A percentile compares a stretch with the other conserved stretches of the same genome.
Conservation (phyloP, 2,329 filamentous ascomycete genomes). For the Sporothrix brunneoviolacea region DNA sequence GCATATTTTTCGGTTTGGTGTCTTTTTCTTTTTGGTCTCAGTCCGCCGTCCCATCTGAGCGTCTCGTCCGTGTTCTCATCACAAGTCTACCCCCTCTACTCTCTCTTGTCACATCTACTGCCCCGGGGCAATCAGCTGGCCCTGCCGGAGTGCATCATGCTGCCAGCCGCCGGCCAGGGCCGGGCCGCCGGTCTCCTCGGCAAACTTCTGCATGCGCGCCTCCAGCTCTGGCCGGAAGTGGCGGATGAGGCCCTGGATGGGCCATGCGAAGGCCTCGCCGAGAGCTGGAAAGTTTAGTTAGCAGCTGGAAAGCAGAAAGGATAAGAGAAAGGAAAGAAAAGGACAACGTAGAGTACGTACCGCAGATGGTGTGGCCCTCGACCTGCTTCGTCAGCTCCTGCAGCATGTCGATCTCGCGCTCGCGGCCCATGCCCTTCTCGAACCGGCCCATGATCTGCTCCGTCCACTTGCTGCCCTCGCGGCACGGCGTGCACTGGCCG, state of each 20-base stretch:
- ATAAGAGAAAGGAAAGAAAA: neutral
- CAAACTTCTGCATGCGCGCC: slow-evolving; percentile 77
- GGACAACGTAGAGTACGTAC: slow-evolving; percentile 47
- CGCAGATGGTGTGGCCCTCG: slow-evolving; percentile 97
- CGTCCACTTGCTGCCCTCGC: slow-evolving; percentile 98
- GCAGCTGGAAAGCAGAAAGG: slow-evolving; percentile 10
- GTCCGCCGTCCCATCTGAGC: too few relatives aligned
- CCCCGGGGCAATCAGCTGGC: slow-evolving; percentile 79
- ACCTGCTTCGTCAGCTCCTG: slow-evolving; percentile 99
- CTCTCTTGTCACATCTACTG: slow-evolving; percentile 12
- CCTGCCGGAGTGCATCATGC: slow-evolving; percentile 66
- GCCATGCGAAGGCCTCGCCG: slow-evolving; percentile 97
- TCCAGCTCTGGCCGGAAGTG: slow-evolving; percentile 97
- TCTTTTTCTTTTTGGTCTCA: neutral
- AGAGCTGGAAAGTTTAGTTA: slow-evolving; percentile 51
- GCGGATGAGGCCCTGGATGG: slow-evolving; percentile 93
- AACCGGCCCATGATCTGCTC: slow-evolving; percentile 98
- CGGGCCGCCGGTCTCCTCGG: slow-evolving; percentile 63
- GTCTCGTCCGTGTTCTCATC: too few relatives aligned
- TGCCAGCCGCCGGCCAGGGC: slow-evolving; percentile 84
- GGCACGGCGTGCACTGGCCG: slow-evolving; percentile 98
- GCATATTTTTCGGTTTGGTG: slow-evolving; percentile 1
- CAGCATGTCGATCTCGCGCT: slow-evolving; percentile 97
- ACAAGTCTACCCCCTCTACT: neutral
- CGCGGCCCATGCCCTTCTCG: slow-evolving; percentile 80